Conservation (phyloP, 2,329 filamentous ascomycete genomes). For the Grosmannia clavigera region DNA sequence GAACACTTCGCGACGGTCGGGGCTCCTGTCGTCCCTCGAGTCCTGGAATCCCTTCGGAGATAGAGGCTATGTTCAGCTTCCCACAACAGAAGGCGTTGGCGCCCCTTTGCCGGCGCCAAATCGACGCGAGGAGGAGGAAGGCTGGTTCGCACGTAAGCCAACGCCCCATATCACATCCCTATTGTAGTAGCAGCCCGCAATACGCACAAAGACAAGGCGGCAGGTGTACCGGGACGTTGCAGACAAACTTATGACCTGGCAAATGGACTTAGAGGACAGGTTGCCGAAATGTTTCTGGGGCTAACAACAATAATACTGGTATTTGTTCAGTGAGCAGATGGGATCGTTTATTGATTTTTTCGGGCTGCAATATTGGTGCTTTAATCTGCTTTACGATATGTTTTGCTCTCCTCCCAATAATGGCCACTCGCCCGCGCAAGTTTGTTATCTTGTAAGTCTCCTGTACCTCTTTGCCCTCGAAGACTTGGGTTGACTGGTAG, state of each 20-base stretch:
- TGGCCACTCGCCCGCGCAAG: conserved; percentile 74
- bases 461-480: neutral
- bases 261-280: conserved; percentile 13
- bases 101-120: conserved; percentile 76
- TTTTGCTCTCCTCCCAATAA: conserved; percentile 78
- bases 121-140: conserved; percentile 87
- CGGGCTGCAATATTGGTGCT: conserved; percentile 78
- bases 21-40: conserved; percentile 68
- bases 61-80: conserved; percentile 80
- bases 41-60: conserved; percentile 80
- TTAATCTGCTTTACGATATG: conserved; percentile 86
- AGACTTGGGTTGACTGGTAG: neutral
- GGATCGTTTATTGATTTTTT: conserved; percentile 90
- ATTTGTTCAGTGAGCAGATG: conserved; percentile 71
- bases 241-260: neutral
- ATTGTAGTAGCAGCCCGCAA: conserved; percentile 5
- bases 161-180: conserved; percentile 12
- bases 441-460: conserved; percentile 89
- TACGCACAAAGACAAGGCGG: neutral
- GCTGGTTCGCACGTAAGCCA: conserved; percentile 84
- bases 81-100: conserved; percentile 69
- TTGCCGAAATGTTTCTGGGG: neutral
- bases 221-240: neutral
- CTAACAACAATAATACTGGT: conserved; percentile 15
- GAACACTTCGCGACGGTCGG: conserved; percentile 57